Base-by-base conservation (phyloP, 2,329 filamentous ascomycete species). In the Pseudopithomyces chartarum region DNA sequence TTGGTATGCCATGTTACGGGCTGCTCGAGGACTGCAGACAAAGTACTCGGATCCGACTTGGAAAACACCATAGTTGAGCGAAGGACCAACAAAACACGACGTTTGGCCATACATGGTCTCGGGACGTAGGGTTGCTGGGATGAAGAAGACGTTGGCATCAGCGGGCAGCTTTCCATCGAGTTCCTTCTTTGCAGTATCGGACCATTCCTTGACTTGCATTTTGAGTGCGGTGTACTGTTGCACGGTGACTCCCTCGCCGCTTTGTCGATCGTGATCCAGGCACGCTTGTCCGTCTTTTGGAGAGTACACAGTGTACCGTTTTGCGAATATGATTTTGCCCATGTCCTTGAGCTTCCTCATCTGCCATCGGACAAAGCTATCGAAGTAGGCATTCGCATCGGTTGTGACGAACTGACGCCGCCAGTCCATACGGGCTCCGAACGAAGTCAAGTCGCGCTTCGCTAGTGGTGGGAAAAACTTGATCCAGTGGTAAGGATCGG, bases 51-150 rank as follows among this genome's bases (percentile, higher is more conserved):
- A 76, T 34, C 79, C 79, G 44, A 87, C 86, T 76, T 91, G 90
- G 83, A 91, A 97, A 61, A 99, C 80, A 49, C 94, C 94, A 70
- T 99, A 99, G 43, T 83, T 86, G 70, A 98, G 90, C 72, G 90
- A 90, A 10, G 95, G 94, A 3, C 92, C 91, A 46, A 99, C 91
- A 67, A 98, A 99, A 76, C 93, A 97, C 79, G 91, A 96, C 3
- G 88, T 96, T 78, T 98, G 95, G 39, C 96, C 96, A 74, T 98
- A 99, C 94, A 99, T 98, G 34, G 95, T 99, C 82, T 99, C 95
- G 2, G 95, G 92, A 60, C 95, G 85, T 23, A 99, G 84, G 54
- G 95, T 98, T 15, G 95, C 95, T 12, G 95, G 90, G 12, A 98
- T 87, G 69, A 98, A 90, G 80, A 89, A 98, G 55, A 97, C 89